Conservation (phyloP, 2,329 filamentous ascomycete species). For the Botrytis fragariae region DNA sequence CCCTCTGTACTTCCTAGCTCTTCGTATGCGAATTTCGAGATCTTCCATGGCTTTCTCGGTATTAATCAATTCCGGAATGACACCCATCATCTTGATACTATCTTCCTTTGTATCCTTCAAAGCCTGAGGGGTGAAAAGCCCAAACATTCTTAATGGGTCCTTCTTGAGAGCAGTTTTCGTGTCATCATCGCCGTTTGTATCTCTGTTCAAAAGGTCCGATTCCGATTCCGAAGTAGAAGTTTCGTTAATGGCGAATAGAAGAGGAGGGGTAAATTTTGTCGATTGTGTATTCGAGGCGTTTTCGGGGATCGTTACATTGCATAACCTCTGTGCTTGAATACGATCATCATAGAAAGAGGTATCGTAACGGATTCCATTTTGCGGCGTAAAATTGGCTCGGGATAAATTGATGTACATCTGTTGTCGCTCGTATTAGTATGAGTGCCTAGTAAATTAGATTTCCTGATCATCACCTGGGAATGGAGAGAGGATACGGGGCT, state of each 20-base stretch:
- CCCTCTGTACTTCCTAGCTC: conserved; percentile 45
- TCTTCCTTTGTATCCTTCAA: conserved; percentile 57
- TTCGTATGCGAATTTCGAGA: conserved; percentile 67
- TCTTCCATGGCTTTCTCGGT: conserved; percentile 59
- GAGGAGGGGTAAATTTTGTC: conserved; percentile 35
- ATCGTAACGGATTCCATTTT: conserved; percentile 62
- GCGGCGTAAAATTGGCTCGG: conserved; percentile 72
- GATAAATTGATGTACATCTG: conserved; percentile 48
- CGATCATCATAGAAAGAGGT: conserved; percentile 70
- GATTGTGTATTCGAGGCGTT: conserved; percentile 18
- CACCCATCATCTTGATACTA: conserved; percentile 54
- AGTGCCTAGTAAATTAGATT: background rate
- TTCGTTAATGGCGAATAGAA: conserved; percentile 1
- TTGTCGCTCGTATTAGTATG: background rate
- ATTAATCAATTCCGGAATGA: conserved; percentile 56
- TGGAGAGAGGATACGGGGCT: background rate
- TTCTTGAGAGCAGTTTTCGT: conserved; percentile 22
- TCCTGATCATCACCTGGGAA: background rate
- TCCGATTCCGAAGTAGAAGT: background rate
- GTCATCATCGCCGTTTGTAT: background rate
- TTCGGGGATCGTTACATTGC: conserved; percentile 39
- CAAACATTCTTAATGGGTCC: conserved; percentile 59
- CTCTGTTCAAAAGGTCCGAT: conserved; percentile 1
- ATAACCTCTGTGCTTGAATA: conserved; percentile 59
- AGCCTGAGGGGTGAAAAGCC: conserved; percentile 49